Percentiles rank a stretch among this genome's conserved stretches.
Conservation (phyloP, 768 basidiomycete species). For the Pleurotus tuber-regium region DNA sequence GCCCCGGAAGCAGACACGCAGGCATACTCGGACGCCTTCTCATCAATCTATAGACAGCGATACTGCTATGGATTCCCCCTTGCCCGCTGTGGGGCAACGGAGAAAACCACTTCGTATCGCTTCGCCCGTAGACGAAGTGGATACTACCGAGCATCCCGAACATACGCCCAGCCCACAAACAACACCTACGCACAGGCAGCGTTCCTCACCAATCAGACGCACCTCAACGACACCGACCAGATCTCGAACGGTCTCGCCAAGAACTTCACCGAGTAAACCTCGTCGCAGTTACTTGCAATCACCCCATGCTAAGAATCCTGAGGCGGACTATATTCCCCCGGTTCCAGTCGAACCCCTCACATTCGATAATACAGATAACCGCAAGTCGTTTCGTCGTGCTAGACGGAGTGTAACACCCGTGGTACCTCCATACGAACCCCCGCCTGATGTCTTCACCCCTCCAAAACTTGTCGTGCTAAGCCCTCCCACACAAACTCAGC, state of each 20-base stretch:
- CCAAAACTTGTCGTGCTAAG: slow-evolving; percentile 58
- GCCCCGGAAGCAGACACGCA: slow-evolving; percentile 47
- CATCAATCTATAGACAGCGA: slow-evolving; percentile 17
- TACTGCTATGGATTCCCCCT: neutral
- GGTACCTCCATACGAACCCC: slow-evolving; percentile 62
- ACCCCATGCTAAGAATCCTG: slow-evolving; percentile 45
- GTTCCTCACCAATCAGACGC: slow-evolving; percentile 14
- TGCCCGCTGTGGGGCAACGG: neutral
- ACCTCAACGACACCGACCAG: slow-evolving; percentile 2
- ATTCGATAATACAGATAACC: neutral
- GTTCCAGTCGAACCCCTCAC: slow-evolving; percentile 20
- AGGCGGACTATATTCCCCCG: slow-evolving; percentile 47
- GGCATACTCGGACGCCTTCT: slow-evolving; percentile 15
- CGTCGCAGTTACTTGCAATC: slow-evolving; percentile 26
- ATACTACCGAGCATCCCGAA: slow-evolving; percentile 2
- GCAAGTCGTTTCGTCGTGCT: slow-evolving; percentile 13
- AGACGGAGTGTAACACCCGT: slow-evolving; percentile 51
- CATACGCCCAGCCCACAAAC: slow-evolving; percentile 13
- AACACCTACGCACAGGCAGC: slow-evolving; percentile 22
- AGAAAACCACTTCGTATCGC: neutral
- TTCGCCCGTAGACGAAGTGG: neutral
- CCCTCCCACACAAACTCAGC: slow-evolving; percentile 38
- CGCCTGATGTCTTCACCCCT: slow-evolving; percentile 66
- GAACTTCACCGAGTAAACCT: slow-evolving; percentile 23
- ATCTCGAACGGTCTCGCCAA: slow-evolving; percentile 1